Evolutionary conservation across 805 yeast genomes (phyloP), one percentile per base, ranked within the genome.

Genomic region (Lachancea kluyveri): DNA sequence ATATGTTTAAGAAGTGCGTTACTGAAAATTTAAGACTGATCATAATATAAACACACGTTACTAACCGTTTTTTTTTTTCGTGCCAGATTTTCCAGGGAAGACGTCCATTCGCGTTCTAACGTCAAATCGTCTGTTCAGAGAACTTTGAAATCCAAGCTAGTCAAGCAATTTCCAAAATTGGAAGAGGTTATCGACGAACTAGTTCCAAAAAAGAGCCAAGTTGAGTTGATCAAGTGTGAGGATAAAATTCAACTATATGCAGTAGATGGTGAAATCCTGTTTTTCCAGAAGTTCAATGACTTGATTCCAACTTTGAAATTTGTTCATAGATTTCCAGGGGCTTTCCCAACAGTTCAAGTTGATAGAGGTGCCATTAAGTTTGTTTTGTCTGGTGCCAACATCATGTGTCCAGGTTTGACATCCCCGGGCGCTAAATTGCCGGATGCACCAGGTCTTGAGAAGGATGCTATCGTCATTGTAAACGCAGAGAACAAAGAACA

Each of bases 361-460:
- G 97, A 88, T 51, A 72, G 96, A 54, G 97, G 97, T 36, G 97
- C 97, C 31, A 88, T 88, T 56, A 88, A 88, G 59, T 88, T 88
- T 52, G 92, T 88, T 16, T 64, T 88, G n/a, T 80, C 94, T 4
- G 97, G 96, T 35, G 96, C 96, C 17, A 88, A 88, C 52, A 83
- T 88, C 50, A 88, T 88, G 97, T 88, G 96, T 60, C 95, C 95
- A 3, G 96, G 96, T 12, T 68, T 86, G 42, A 86, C 95, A 0
- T 77, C 92, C 12, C 69, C 79, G 2, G 95, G 96, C 24, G 96
- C 94, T 13, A 60, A 62, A 33, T 64, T 87, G 39, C 95, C 96
- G 13, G 88, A 78, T 15, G 79, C 79, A 18, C 74, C 79, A 22
- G 70, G 72, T 6, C 48, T 32, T 21, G 57, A 50, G 21, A 67